These are phyloP conservation scores for Mucor sp. DNA, from an alignment of 371 early-diverging fungal genomes.

Conservation along the genomic window DNA sequence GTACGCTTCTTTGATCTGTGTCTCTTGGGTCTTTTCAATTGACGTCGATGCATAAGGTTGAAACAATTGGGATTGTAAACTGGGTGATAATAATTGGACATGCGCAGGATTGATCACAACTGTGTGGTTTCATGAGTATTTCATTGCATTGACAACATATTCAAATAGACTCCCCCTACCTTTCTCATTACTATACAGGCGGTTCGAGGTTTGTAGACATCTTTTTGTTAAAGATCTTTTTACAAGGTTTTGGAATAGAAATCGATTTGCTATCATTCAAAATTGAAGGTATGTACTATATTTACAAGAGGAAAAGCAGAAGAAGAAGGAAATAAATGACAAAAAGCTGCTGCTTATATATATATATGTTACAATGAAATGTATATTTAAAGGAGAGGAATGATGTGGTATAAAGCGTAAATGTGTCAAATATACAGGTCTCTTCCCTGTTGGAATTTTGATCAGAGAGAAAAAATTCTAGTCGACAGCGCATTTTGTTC, in stretches of 20 bases:
- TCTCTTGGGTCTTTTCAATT: slow-evolving; percentile 5
- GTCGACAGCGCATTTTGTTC: not conserved
- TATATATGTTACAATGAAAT: not conserved
- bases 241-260: not conserved
- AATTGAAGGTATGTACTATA: not conserved
- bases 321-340: not conserved
- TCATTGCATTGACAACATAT: not conserved
- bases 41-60: slow-evolving; percentile 15
- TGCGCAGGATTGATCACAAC: slow-evolving; percentile 50
- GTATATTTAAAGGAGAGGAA: not conserved
- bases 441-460: slow-evolving; percentile 2
- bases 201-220: not conserved
- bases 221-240: not conserved
- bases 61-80: slow-evolving; percentile 50
- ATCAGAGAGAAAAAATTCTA: not conserved
- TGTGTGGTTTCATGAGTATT: not conserved
- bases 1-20: slow-evolving; percentile 27
- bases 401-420: not conserved
- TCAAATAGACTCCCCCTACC: not conserved
- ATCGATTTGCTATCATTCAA: slow-evolving; percentile 7
- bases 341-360: not conserved
- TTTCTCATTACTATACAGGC: not conserved
- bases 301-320: not conserved
- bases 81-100: slow-evolving; percentile 57
- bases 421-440: not conserved